Evolutionary conservation across 768 basidiomycete genomes (phyloP).

Genomic region (Boletus speciosus): DNA sequence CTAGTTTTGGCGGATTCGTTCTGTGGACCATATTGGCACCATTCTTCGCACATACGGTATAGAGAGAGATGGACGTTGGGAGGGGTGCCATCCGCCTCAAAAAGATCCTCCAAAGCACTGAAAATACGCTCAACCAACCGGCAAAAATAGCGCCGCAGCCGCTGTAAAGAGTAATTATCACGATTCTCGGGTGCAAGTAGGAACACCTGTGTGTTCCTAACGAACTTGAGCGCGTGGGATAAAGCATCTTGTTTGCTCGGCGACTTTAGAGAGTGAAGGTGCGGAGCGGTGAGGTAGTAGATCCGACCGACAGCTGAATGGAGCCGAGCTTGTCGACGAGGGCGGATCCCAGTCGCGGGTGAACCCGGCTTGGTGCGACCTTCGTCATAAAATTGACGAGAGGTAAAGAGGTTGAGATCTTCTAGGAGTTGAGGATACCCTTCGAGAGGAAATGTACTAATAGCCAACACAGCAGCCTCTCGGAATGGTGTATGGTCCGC

Average conservation of each 20-base stretch:
- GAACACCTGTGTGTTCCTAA: constrained; percentile 76
- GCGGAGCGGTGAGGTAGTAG: constrained; percentile 79
- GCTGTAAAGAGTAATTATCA: constrained; percentile 73
- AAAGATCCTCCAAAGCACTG: constrained; percentile 64
- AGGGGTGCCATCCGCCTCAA: constrained; percentile 72
- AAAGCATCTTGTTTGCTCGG: constrained; percentile 69
- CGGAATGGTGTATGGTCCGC: constrained; percentile 82
- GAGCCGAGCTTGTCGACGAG: constrained; percentile 70
- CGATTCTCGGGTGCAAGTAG: constrained; percentile 69
- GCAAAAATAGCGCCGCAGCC: constrained; percentile 87
- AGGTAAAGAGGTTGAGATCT: constrained; percentile 75
- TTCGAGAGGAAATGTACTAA: constrained; percentile 78
- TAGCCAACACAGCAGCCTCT: constrained; percentile 82
- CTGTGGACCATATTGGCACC: constrained; percentile 84
- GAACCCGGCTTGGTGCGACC: constrained; percentile 46
- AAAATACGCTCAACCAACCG: constrained; percentile 85
- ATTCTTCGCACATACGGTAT: constrained; percentile 87
- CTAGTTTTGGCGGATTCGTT: constrained; percentile 70
- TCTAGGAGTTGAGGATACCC: constrained; percentile 81
- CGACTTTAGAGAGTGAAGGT: constrained; percentile 66
- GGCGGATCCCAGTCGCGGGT: constrained; percentile 47
- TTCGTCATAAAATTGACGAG: constrained; percentile 80
- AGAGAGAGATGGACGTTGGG: constrained; percentile 72
- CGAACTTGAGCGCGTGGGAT: constrained; percentile 79
- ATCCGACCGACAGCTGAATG: constrained; percentile 87